Percentiles rank a stretch among this genome's conserved stretches.
phyloP scores from a whole-genome alignment of 2,329 filamentous ascomycete species.

The Apiospora koreana region DNA sequence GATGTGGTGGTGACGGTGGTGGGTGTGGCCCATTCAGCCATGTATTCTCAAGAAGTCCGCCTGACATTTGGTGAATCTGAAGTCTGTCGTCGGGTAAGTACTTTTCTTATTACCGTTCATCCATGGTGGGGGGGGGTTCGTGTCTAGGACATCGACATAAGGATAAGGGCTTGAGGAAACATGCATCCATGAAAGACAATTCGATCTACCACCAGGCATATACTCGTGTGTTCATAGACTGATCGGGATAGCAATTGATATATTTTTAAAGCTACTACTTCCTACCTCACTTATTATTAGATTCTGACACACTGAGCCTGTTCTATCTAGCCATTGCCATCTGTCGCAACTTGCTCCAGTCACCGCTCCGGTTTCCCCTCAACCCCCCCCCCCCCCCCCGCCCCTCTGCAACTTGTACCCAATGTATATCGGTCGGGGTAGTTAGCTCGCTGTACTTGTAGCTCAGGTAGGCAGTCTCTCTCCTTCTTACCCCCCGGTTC shows the following conservation, averaged over 20 bases:
- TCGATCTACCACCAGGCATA: no score
- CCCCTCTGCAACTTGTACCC: neutral
- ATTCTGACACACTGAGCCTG: neutral
- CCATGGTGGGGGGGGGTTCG: neutral
- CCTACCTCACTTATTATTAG: no score
- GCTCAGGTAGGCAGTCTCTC: neutral
- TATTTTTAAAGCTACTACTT: no score
- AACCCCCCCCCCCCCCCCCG: neutral
- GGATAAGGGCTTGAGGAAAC: neutral
- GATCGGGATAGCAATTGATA: no score
- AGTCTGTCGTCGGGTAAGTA: neutral
- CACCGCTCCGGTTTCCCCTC: constrained; percentile 1
- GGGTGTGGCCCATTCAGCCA: neutral
- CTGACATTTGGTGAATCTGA: neutral
- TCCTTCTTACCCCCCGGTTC: neutral
- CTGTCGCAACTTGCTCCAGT: constrained; percentile 3
- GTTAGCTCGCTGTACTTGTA: neutral
- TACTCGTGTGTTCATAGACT: no score
- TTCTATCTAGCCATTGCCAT: neutral
- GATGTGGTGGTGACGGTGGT: neutral
- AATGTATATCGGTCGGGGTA: constrained; percentile 7
- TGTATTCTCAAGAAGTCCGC: neutral
- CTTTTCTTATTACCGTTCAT: neutral
- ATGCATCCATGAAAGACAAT: no score
- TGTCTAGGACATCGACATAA: neutral